A percentile compares a stretch with the other conserved stretches of the same genome.
These are phyloP conservation scores for Picea glauca DNA, from an alignment of 75 land plant species.

Conservation along the genomic window DNA sequence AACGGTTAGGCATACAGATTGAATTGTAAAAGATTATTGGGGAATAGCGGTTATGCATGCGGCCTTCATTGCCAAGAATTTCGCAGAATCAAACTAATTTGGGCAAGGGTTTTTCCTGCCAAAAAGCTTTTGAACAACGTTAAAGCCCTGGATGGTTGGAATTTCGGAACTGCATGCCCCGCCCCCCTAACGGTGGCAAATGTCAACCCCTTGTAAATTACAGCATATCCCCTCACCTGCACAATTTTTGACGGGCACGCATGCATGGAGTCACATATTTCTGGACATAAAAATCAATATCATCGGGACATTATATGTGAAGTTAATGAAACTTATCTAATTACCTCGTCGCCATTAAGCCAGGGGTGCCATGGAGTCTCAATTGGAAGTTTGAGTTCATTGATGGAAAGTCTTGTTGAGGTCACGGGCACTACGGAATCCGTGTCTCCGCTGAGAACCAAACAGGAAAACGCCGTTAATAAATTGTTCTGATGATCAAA, in stretches of 20 bases:
- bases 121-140: constrained; percentile 8
- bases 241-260: not conserved
- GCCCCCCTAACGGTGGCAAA: constrained; percentile 64
- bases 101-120: too few species aligned
- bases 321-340: not conserved
- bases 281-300: constrained; percentile 29
- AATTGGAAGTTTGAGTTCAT: constrained; percentile 20
- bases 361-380: constrained; percentile 39
- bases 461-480: not conserved
- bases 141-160: constrained; percentile 6
- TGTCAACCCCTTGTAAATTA: constrained; percentile 38
- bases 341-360: constrained; percentile 11
- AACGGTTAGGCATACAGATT: too few species aligned
- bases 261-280: too few species aligned
- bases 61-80: too few species aligned
- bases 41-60: too few species aligned
- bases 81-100: too few species aligned
- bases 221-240: constrained; percentile 56
- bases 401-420: constrained; percentile 22
- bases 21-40: too few species aligned
- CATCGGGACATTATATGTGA: not conserved
- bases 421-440: constrained; percentile 49
- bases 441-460: constrained; percentile 47
- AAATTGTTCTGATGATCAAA: too few species aligned
- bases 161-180: constrained; percentile 61